phyloP scores from a whole-genome alignment of 768 basidiomycete genomes.

The Strobilomyces echinocephalus region DNA sequence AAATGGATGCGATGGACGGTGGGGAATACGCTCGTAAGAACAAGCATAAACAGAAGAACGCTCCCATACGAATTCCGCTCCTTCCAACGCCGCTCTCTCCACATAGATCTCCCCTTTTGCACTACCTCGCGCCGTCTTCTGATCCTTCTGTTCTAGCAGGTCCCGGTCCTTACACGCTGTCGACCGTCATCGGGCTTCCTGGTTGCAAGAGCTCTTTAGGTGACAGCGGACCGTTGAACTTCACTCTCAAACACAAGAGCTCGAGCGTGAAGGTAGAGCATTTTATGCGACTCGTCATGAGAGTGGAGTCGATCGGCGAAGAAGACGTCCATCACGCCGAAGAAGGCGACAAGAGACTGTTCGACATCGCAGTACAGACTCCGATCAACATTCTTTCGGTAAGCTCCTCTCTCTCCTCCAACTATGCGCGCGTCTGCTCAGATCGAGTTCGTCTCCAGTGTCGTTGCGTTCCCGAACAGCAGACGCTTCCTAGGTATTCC shows the following conservation, averaged over 20 bases:
- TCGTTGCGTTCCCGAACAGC: constrained; percentile 77
- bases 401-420: constrained; percentile 28
- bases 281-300: constrained; percentile 70
- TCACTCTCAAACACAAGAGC: constrained; percentile 64
- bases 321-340: constrained; percentile 52
- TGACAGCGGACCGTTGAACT: constrained; percentile 44
- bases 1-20: background rate
- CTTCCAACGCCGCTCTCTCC: constrained; percentile 29
- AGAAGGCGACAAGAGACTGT: constrained; percentile 70
- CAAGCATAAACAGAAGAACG: constrained; percentile 11
- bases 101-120: constrained; percentile 26
- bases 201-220: constrained; percentile 6
- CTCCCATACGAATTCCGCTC: constrained; percentile 14
- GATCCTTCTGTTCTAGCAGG: constrained; percentile 24
- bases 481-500: constrained; percentile 72
- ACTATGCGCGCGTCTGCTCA: background rate
- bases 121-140: constrained; percentile 5
- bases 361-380: constrained; percentile 84
- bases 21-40: constrained; percentile 7
- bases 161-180: constrained; percentile 24
- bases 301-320: constrained; percentile 72
- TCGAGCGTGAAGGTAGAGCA: constrained; percentile 75
- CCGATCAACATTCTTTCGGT: constrained; percentile 88
- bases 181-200: constrained; percentile 15
- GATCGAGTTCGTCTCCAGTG: constrained; percentile 42